phyloP scores from a whole-genome alignment of 495 filamentous ascomycete genomes.

The Penicillium waksmanii region DNA sequence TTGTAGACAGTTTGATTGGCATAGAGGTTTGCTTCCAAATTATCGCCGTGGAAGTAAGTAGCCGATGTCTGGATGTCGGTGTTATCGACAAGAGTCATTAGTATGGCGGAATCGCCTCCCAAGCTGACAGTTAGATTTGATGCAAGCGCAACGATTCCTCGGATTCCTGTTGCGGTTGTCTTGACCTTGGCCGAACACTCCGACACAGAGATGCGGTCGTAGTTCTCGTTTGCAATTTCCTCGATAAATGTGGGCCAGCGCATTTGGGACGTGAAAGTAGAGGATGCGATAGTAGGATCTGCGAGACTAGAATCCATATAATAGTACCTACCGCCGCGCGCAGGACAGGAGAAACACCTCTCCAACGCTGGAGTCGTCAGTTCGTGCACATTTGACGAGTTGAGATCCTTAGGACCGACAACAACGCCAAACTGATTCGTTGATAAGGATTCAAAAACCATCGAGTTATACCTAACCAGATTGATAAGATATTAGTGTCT shows the following conservation, averaged over 20 bases:
- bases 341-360: conserved; percentile 7
- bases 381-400: not conserved
- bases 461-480: conserved; percentile 19
- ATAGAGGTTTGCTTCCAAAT: conserved; percentile 1
- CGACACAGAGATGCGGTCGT: not conserved
- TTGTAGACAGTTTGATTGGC: not conserved
- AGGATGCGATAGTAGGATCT: no score
- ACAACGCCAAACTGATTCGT: conserved; percentile 5
- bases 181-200: not conserved
- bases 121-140: conserved; percentile 5
- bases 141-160: conserved; percentile 3
- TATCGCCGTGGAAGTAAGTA: not conserved
- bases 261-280: not conserved
- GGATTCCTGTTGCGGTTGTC: not conserved
- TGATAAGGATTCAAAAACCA: conserved; percentile 16
- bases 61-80: not conserved
- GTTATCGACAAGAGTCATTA: conserved; percentile 7
- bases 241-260: conserved; percentile 4
- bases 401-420: conserved; percentile 13
- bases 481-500: not conserved
- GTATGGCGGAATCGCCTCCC: conserved; percentile 2
- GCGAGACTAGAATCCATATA: no score
- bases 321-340: not conserved
- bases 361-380: conserved; percentile 13
- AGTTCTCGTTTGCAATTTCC: conserved; percentile 8